Base-by-base conservation (phyloP, 768 basidiomycete genomes). In the Lentinula aciculospora region DNA sequence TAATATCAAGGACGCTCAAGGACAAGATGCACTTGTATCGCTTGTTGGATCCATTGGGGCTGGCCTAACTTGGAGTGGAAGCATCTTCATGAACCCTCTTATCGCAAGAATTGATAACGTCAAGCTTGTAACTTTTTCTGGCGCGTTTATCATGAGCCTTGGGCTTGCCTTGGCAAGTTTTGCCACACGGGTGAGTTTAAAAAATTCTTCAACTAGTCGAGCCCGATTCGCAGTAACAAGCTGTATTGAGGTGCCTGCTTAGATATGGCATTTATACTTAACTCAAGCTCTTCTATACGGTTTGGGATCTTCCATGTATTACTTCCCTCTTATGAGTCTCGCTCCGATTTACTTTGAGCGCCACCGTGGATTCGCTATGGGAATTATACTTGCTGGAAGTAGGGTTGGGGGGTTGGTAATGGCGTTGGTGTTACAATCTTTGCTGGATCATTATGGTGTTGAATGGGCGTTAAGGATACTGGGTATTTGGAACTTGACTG, bases 351-450 rank as follows among this genome's bases (percentile, higher is more conserved):
- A 72, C 62, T 79, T 78, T 51, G 74, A 75, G 57, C 66, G 70
- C n/a, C 72, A 76, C 53, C 73, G 76, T 6, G 77, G 76, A 15
- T 72, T 76, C 32, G 77, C 77, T 0, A 73, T 78, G 72, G 76
- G 76, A 0, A 58, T 74, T 57, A 70, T 78, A 9, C 70, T 77
- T 17, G 67, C 76, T 0, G 77, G 76, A 3, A 67, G 68, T 9
- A 76, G 76, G 2, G 64, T 75, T 3, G 77, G 77, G n/a, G 77
- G 77, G 4, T 69, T 79, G 3, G 72, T 77, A 6, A 67, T 78
- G 23, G 74, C 76, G 0, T 74, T 74, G 0, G 74, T 74, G 5
- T 63, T 74, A 5, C 73, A 74, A 47, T 6, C 62, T 1, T 65
- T 78, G 1, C 58, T 78, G 19, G 66, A 68, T n/a, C 68, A 63